Evolutionary conservation across 495 filamentous ascomycete species (phyloP).

Genomic region (Neurospora tetraspora): DNA sequence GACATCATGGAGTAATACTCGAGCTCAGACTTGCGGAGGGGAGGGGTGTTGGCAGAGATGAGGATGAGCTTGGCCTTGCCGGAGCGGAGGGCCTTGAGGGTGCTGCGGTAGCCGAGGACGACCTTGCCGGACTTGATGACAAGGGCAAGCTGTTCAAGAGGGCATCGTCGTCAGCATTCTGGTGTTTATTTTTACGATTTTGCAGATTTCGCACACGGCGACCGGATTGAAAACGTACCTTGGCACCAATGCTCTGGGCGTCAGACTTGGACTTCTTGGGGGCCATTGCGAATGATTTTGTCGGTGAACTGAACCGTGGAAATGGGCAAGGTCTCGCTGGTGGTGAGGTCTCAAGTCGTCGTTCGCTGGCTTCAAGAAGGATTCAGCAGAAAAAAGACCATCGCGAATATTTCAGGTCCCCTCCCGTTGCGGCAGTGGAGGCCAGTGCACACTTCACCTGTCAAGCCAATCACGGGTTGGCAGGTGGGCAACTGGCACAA

Average conservation of each 20-base stretch:
- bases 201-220: neutral
- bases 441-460: neutral
- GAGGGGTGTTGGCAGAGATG: slow-evolving; percentile 81
- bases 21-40: slow-evolving; percentile 89
- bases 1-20: slow-evolving; percentile 88
- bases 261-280: slow-evolving; percentile 93
- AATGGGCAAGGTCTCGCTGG: neutral
- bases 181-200: neutral
- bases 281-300: slow-evolving; percentile 50
- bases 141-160: slow-evolving; percentile 50
- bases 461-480: neutral
- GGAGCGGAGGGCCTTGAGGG: slow-evolving; percentile 86
- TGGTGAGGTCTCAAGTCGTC: neutral
- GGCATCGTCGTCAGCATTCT: slow-evolving; percentile 3
- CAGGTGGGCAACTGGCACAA: slow-evolving; percentile 2
- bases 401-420: neutral
- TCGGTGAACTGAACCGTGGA: slow-evolving; percentile 2
- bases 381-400: slow-evolving; percentile 1
- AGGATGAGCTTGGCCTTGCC: slow-evolving; percentile 74
- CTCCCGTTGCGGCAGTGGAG: neutral
- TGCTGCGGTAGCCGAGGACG: slow-evolving; percentile 79
- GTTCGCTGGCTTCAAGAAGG: slow-evolving; percentile 13
- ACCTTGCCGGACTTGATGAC: slow-evolving; percentile 94
- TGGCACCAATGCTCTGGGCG: slow-evolving; percentile 81
- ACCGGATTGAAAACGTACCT: slow-evolving; percentile 20